Conservation (phyloP, 1,284 basidiomycete species). For the Pseudozyma sp. region DNA sequence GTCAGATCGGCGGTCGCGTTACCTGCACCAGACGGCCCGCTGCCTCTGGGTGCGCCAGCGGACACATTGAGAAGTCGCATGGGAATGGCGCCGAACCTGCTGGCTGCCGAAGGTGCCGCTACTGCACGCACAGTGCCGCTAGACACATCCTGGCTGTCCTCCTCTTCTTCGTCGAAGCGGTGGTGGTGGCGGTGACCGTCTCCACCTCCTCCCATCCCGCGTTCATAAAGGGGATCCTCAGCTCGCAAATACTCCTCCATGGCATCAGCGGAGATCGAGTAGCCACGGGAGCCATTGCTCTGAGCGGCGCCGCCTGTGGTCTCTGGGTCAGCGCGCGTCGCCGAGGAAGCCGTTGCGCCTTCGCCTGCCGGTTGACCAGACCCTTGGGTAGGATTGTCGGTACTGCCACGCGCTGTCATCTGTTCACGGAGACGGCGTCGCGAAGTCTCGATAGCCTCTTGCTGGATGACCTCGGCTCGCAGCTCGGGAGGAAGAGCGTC, state of each 20-base stretch:
- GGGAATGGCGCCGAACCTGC: conserved; percentile 10
- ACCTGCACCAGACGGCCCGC: conserved; percentile 4
- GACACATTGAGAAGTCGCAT: conserved; percentile 32
- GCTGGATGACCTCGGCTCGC: conserved; percentile 94
- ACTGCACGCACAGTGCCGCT: conserved; percentile 29
- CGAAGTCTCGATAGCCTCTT: conserved; percentile 83
- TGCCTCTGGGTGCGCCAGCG: conserved; percentile 7
- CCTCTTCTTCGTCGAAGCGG: conserved; percentile 39
- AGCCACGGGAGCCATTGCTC: conserved; percentile 5
- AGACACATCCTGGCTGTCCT: conserved; percentile 38
- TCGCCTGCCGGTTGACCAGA: conserved; percentile 11
- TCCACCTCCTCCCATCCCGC: conserved; percentile 23
- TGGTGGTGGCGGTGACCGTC: conserved; percentile 34
- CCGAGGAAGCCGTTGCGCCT: conserved; percentile 1
- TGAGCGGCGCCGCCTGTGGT: conserved; percentile 14
- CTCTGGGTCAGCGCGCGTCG: conserved; percentile 3
- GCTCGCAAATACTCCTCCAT: conserved; percentile 84
- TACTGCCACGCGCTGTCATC: conserved; percentile 22
- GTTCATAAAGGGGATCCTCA: conserved; percentile 77
- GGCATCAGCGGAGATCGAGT: conserved; percentile 6
- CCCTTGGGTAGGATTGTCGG: conserved; percentile 11
- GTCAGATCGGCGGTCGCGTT: conserved; percentile 3
- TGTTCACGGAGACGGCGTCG: conserved; percentile 68
- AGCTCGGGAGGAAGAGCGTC: conserved; percentile 96
- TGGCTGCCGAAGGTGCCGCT: conserved; percentile 11